Base-by-base conservation (phyloP, 805 yeast genomes). In the Candida vartiovaarae region DNA sequence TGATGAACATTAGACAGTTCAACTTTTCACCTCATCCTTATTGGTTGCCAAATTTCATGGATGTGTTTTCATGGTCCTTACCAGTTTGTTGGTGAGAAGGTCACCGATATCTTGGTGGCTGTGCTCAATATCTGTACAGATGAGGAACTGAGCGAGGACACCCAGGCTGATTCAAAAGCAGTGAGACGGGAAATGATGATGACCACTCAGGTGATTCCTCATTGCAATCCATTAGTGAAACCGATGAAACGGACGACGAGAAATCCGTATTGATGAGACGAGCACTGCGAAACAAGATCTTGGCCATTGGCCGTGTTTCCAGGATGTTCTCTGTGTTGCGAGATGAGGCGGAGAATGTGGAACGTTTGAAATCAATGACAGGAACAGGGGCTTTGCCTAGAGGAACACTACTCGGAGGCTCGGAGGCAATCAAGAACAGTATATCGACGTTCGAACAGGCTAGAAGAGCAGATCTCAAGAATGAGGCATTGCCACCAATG, bases 31-130 rank as follows among this genome's bases (percentile, higher is more conserved):
- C 96, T 5, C 98, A 91, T 65, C 99, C 99, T 1, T 91, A 93
- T 66, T 89, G 95, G 88, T 71, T 93, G 53, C 98, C 98, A 6
- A 89, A 89, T 62, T 87, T 90, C 56, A 88, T 90, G 95, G 97
- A 93, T 63, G 96, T 91, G 6, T 91, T 91, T 64, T 84, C 95
- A 8, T 93, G 98, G 98, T 86, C 96, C 2, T 70, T 91, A 45
- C 99, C 98, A n/a, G 6, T 91, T 93, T 68, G 97, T 93, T 25
- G 98, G 97, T 23, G 96, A 91, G 62, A 87, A 93, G 59, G 85
- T 90, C 43, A 86, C 95, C 10, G 98, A 93, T 61, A 90, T 91
- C 84, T 72, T 91, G 59, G 84, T 88, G 24, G 78, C 93, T 1
- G 85, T 91, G 34, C 73, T 93, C 61, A 91, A 91, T 63, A 86